These are phyloP conservation scores for Saccharomycopsis sp. DNA, from an alignment of 805 yeast genomes.

Conservation along the genomic window DNA sequence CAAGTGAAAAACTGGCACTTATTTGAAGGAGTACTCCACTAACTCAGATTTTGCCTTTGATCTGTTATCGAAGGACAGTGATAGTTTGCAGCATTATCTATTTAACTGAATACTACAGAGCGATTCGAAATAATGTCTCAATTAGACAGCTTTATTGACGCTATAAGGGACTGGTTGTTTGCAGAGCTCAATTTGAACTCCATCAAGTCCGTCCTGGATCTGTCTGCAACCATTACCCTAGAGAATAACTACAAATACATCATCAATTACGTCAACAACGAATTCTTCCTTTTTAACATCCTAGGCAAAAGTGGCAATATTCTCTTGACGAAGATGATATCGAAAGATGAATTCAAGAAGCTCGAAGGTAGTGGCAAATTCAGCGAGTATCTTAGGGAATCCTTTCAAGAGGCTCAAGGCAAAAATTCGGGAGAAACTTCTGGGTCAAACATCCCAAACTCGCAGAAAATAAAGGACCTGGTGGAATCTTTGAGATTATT, in stretches of 20 bases:
- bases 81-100: no score
- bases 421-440: slow-evolving; percentile 2
- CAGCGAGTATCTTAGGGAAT: slow-evolving; percentile 2
- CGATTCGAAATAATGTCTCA: not conserved
- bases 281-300: slow-evolving; percentile 6
- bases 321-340: slow-evolving; percentile 1
- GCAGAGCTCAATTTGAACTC: slow-evolving; percentile 7
- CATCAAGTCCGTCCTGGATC: not conserved
- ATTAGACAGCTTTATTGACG: not conserved
- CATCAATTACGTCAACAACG: slow-evolving; percentile 6
- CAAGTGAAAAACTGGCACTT: not conserved
- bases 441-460: not conserved
- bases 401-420: slow-evolving; percentile 4
- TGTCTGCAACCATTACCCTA: not conserved
- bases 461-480: not conserved
- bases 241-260: not conserved
- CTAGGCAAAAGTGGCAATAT: not conserved
- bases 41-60: no score
- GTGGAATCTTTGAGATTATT: not conserved
- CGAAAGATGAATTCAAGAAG: not conserved
- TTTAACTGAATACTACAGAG: no score
- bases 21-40: no score
- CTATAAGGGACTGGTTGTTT: slow-evolving; percentile 17
- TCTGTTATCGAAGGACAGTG: no score
- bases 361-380: not conserved